A percentile compares a stretch with the other conserved stretches of the same genome.
These are phyloP conservation scores for Sclerotinia nivalis DNA, from an alignment of 2,329 filamentous ascomycete genomes.

Conservation along the genomic window DNA sequence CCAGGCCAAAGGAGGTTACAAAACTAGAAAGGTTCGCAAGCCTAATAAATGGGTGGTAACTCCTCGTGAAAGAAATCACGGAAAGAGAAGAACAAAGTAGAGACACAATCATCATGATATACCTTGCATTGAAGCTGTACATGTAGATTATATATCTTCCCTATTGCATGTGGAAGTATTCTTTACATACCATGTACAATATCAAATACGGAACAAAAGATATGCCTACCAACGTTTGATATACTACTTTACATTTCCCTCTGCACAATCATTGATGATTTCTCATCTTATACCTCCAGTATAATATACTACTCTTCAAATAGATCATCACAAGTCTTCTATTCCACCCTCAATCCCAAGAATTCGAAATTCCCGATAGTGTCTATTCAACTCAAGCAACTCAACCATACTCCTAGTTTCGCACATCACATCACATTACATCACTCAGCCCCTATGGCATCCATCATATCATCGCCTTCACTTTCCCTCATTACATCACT, in stretches of 20 bases:
- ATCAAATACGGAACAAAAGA: not conserved
- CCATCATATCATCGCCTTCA: too few species aligned
- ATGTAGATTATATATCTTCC: not conserved
- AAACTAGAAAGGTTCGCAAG: slow-evolving; percentile 86
- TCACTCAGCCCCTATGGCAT: not conserved
- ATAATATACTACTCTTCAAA: too few species aligned
- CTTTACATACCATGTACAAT: not conserved
- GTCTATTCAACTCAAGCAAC: too few species aligned
- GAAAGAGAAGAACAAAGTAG: slow-evolving; percentile 75
- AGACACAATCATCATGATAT: not conserved
- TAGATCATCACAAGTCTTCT: too few species aligned
- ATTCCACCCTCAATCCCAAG: too few species aligned
- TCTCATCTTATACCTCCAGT: not conserved
- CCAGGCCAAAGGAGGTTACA: slow-evolving; percentile 81
- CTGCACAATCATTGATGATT: not conserved
- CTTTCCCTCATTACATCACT: too few species aligned
- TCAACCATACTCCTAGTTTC: too few species aligned
- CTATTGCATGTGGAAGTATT: not conserved
- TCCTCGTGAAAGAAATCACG: slow-evolving; percentile 82
- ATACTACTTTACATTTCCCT: not conserved
- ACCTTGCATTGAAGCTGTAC: slow-evolving; percentile 3
- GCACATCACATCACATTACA: not conserved
- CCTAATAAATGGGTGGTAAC: slow-evolving; percentile 89
- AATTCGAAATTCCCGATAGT: not conserved
- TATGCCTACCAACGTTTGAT: not conserved